Percentiles rank a stretch among this genome's conserved stretches.
Conservation (phyloP, 2,329 filamentous ascomycete species). For the Penicillium palitans region DNA sequence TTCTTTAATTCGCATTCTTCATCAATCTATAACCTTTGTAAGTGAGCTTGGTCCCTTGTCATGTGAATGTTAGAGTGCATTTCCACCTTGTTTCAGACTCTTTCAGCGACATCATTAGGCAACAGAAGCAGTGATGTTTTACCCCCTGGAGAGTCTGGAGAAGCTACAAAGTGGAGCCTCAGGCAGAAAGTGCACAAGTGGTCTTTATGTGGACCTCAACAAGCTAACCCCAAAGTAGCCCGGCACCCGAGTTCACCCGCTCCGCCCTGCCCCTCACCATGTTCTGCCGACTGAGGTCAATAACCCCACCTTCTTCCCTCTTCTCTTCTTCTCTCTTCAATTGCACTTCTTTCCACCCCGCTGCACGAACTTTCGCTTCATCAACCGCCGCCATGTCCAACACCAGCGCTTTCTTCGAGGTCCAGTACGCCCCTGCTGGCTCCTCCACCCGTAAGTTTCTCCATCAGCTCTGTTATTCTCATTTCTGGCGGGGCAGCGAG, state of each 20-base stretch:
- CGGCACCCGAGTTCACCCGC: constrained; percentile 30
- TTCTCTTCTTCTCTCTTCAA: constrained; percentile 43
- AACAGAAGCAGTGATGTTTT: background rate
- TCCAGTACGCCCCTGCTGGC: constrained; percentile 57
- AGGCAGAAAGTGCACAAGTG: constrained; percentile 22
- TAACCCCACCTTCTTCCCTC: constrained; percentile 48
- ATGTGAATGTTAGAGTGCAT: background rate
- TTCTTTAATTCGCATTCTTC: constrained; percentile 15
- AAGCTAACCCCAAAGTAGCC: constrained; percentile 27
- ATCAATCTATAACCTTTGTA: constrained; percentile 21
- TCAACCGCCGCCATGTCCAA: constrained; percentile 72
- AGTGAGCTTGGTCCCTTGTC: constrained; percentile 8
- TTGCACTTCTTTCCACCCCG: constrained; percentile 40
- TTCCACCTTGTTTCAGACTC: background rate
- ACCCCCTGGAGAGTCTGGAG: constrained; percentile 7
- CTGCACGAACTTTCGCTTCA: constrained; percentile 39
- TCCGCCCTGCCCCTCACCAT: constrained; percentile 41
- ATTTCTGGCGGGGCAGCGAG: constrained; percentile 18
- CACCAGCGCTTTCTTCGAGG: constrained; percentile 71
- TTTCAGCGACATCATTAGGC: background rate
- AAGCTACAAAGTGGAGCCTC: constrained; percentile 15
- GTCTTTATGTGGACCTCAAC: constrained; percentile 19
- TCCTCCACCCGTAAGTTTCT: constrained; percentile 31
- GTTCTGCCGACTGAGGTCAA: constrained; percentile 45
- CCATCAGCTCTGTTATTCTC: constrained; percentile 14